phyloP scores from a whole-genome alignment of 2,329 filamentous ascomycete species.

The Fulvia fulva region DNA sequence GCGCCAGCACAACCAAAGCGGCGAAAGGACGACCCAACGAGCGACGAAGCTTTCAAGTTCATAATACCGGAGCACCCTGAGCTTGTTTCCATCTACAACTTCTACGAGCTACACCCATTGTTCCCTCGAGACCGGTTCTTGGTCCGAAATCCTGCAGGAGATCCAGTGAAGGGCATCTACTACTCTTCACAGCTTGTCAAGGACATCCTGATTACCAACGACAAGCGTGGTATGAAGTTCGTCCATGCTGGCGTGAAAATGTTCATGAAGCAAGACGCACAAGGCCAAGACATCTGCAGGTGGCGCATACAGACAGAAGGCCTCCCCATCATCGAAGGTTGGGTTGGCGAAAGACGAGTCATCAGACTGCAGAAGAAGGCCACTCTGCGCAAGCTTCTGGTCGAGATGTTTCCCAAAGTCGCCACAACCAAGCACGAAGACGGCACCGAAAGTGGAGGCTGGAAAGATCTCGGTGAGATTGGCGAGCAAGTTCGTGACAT shows the following conservation, averaged over 20 bases:
- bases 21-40: constrained; percentile 43
- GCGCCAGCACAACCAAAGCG: constrained; percentile 13
- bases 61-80: constrained; percentile 70
- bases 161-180: constrained; percentile 92
- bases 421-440: constrained; percentile 30
- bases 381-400: constrained; percentile 76
- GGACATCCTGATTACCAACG: constrained; percentile 80
- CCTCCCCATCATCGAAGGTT: constrained; percentile 83
- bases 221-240: constrained; percentile 88
- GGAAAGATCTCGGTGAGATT: constrained; percentile 78
- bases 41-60: constrained; percentile 95
- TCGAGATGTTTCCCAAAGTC: constrained; percentile 96
- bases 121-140: constrained; percentile 92
- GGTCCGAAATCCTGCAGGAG: constrained; percentile 86
- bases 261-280: constrained; percentile 97
- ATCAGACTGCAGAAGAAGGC: constrained; percentile 71
- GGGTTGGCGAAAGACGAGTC: constrained; percentile 74
- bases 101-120: constrained; percentile 77
- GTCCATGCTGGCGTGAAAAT: constrained; percentile 97
- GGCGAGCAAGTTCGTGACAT: constrained; percentile 76
- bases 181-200: constrained; percentile 84
- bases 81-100: constrained; percentile 70
- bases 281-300: constrained; percentile 77
- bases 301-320: constrained; percentile 97
- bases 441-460: constrained; percentile 57